phyloP scores from a whole-genome alignment of 345 rosid species.

The Gossypium mustelinum region DNA sequence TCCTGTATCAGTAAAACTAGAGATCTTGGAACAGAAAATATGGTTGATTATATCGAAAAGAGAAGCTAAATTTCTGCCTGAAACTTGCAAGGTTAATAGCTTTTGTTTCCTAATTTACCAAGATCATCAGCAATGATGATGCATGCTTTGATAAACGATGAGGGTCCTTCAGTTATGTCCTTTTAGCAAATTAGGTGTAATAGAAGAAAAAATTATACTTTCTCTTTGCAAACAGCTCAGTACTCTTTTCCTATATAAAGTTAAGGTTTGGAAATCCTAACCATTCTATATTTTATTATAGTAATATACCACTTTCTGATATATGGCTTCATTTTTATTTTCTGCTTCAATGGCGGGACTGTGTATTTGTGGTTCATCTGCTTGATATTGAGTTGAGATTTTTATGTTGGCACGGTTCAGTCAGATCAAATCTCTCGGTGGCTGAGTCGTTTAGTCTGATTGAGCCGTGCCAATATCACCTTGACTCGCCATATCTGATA shows the following conservation, averaged over 20 bases:
- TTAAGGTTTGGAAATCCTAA: background rate
- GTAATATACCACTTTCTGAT: background rate
- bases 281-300: slow-evolving; percentile 4
- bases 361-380: background rate
- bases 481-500: background rate
- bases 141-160: background rate
- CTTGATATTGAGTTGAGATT: background rate
- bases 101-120: background rate
- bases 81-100: background rate
- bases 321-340: background rate
- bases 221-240: background rate
- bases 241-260: slow-evolving; percentile 5
- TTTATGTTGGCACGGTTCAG: slow-evolving; percentile 16
- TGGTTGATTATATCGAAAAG: slow-evolving; percentile 7
- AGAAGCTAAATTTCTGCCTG: background rate
- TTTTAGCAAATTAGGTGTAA: slow-evolving; percentile 19
- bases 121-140: slow-evolving; percentile 8
- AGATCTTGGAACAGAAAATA: too few species aligned
- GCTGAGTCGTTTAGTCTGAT: slow-evolving; percentile 20
- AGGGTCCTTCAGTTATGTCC: slow-evolving; percentile 14
- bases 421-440: slow-evolving; percentile 6
- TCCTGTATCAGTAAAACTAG: too few species aligned
- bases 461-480: slow-evolving; percentile 31
- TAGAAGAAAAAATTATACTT: background rate
- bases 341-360: background rate